Base-by-base conservation (phyloP, 23 red algal species). In the Gracilaria vermiculophylla region DNA sequence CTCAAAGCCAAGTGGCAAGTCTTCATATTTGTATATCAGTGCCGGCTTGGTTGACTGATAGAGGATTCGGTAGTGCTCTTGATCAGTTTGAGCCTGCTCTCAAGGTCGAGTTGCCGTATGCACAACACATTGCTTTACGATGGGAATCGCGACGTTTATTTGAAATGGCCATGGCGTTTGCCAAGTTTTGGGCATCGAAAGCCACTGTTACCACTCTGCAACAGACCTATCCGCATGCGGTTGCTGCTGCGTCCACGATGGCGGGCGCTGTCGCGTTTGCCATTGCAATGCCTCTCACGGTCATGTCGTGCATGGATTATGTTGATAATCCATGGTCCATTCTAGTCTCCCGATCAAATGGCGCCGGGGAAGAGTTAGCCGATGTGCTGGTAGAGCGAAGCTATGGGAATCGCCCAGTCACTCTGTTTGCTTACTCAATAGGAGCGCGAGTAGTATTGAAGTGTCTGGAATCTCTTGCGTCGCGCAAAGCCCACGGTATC, bases 161-260 rank as follows among this genome's bases (percentile, higher is more conserved):
- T 52, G 86, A 99, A 39, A 99, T 99, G 97, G 92, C 85, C 0
- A 75, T 91, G 40, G 97, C 97, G 25, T 99, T 99, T 81, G 88
- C 92, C 34, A 95, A 95, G 60, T 99, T 99, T 85, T 99, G 97
- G 97, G 92, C 97, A 13, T 95, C 93, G n/a, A 99, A 99, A 90
- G 94, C 92, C 24, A 94, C 97, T 41, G 90, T 93, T 20, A 89
- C 92, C 2, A 80, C 94, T 43, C 56, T 94, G 24, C 97, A 99
- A 76, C 97, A 99, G 79, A 78, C 94, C 10, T 94, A 93, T 62
- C 93, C 97, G 5, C 92, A 99, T 64, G 89, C 94, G 25, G 73
- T 95, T 14, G 92, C 86, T 50, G 97, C 90, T 62, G 89, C 92
- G 1, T 94, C 89, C 33, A 78, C 89, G 20, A 81, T 92, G 24